Conservation (phyloP, 1,139 yeast genomes). For the Lodderomyces jiufengensis region DNA sequence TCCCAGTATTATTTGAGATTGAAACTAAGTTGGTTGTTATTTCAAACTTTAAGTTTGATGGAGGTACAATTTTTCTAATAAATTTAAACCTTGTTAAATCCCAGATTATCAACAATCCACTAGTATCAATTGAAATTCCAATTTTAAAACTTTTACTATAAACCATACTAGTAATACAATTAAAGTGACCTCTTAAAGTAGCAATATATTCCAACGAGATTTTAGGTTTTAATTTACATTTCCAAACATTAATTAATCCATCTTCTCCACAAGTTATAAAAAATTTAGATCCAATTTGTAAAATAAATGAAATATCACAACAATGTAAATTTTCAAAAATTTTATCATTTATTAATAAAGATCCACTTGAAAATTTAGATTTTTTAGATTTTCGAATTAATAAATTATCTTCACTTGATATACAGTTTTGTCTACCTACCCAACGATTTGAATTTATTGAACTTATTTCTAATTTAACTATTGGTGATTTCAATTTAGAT, state of each 20-base stretch:
- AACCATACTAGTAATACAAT: constrained; percentile 37
- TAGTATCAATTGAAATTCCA: constrained; percentile 47
- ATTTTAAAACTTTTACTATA: constrained; percentile 50
- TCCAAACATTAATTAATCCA: constrained; percentile 59
- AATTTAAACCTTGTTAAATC: constrained; percentile 50
- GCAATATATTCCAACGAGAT: constrained; percentile 40
- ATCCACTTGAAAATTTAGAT: constrained; percentile 24
- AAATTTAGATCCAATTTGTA: constrained; percentile 35
- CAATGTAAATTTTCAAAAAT: constrained; percentile 41
- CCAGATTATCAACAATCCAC: constrained; percentile 56
- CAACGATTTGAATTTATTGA: constrained; percentile 30
- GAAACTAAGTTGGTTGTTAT: constrained; percentile 28
- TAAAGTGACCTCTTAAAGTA: constrained; percentile 53
- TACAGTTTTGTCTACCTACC: constrained; percentile 44
- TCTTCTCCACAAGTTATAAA: constrained; percentile 53
- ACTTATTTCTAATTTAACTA: constrained; percentile 39
- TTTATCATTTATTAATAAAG: constrained; percentile 40
- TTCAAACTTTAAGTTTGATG: constrained; percentile 2
- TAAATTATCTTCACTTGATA: constrained; percentile 37
- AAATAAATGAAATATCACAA: constrained; percentile 30
- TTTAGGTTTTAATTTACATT: constrained; percentile 25
- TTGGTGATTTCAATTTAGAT: constrained; percentile 32
- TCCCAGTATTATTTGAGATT: constrained; percentile 56
- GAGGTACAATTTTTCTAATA: constrained; percentile 33
- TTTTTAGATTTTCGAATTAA: constrained; percentile 32